Base-by-base conservation (phyloP, 768 basidiomycete genomes). In the Piloderma croceum region DNA sequence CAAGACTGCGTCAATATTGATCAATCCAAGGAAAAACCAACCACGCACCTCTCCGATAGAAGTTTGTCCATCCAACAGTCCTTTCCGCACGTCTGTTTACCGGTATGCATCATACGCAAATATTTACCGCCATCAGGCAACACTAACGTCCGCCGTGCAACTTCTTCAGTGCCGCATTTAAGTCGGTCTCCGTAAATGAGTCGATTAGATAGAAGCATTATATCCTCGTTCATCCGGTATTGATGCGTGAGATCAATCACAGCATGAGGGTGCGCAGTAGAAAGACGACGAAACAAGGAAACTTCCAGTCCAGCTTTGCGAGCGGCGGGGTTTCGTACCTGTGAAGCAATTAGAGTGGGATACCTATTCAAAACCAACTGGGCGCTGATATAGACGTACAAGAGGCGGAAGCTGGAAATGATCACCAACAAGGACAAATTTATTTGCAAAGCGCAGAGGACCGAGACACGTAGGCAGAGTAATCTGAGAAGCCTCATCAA, bases 401-500 rank as follows among this genome's bases (percentile, higher is more conserved):
- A 98, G 73, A 0, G 96, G 96, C 7, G 94, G 94, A 2, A 99
- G 78, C 53, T 99, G 96, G 65, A 85, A 90, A 63, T 99, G 96
- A 56, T 98, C 96, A 6, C 96, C 96, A 13, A 98, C 94, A 10
- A 98, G 81, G 4, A 98, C 77, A 49, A 97, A 99, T 31, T 74
- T 89, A 37, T 91, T 76, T 2, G 93, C 91, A 52, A 83, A 89
- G 1, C 92, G 80, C 3, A 98, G 66, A 1, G 96, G 96, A 5
- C 96, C 96, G 1, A 98, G 69, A n/a, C n/a, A n/a, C n/a, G n/a
- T n/a, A 0, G 96, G 96, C 2, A 98, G 62, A 0, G 96, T 98
- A 47, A 97, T 92, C 57, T 98, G 94, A 0, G 96, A 97, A 0
- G 96, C 96, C 59, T 99, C 96, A 46, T 98, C 96, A 13, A 99